phyloP scores from a whole-genome alignment of 2,329 filamentous ascomycete species.

The Beauveria sp. region DNA sequence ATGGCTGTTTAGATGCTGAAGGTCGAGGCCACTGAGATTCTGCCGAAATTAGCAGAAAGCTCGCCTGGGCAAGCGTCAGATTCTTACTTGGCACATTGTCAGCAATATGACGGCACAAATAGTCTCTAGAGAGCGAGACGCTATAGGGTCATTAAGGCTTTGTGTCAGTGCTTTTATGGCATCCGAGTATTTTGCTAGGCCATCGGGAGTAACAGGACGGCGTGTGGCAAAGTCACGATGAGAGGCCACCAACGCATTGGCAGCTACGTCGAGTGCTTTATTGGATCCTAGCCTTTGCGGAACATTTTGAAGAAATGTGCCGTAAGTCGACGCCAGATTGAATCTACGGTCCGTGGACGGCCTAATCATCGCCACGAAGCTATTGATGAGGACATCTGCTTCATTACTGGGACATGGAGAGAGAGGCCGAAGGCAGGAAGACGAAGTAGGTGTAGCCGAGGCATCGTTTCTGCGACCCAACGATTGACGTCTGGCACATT shows the following conservation, averaged over 20 bases:
- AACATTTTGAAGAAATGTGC: not conserved
- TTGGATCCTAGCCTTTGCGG: not conserved
- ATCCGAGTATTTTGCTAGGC: constrained; percentile 1
- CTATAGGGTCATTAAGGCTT: not conserved
- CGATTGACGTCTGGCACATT: not conserved
- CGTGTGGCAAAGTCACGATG: constrained; percentile 3
- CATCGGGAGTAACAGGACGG: not conserved
- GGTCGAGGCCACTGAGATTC: constrained; percentile 5
- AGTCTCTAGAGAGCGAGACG: not conserved
- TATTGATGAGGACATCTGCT: not conserved
- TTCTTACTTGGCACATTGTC: constrained; percentile 6
- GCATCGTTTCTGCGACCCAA: not conserved
- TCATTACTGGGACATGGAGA: not conserved
- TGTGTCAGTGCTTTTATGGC: not conserved
- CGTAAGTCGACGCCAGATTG: constrained; percentile 7
- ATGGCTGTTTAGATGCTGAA: constrained; percentile 7
- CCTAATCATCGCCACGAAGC: not conserved
- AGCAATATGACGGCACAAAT: constrained; percentile 3
- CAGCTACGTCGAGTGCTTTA: constrained; percentile 3
- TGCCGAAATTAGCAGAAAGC: not conserved
- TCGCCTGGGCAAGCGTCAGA: not conserved
- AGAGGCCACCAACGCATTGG: not conserved
- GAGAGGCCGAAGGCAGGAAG: not conserved
- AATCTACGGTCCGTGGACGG: constrained; percentile 3
- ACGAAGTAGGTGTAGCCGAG: not conserved